phyloP scores from a whole-genome alignment of 805 yeast species.

The Kuraishia molischiana region DNA sequence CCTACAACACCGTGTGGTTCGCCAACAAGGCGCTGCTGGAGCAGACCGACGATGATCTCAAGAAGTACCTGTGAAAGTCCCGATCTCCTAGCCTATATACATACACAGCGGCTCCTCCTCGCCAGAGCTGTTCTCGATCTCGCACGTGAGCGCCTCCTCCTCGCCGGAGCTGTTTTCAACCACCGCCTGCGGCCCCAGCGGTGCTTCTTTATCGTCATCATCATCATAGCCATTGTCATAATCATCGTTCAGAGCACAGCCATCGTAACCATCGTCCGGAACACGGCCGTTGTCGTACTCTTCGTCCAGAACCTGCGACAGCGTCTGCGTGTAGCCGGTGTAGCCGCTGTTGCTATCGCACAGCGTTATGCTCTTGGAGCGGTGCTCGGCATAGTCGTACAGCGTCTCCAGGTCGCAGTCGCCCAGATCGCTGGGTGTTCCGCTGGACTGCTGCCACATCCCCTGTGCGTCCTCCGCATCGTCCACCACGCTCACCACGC shows the following conservation, averaged over 20 bases:
- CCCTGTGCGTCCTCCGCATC: too few species aligned
- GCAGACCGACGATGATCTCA: background rate
- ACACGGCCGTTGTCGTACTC: too few species aligned
- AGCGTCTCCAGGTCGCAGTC: background rate
- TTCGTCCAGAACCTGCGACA: background rate
- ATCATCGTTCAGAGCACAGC: background rate
- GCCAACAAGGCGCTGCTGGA: background rate
- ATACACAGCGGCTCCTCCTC: background rate
- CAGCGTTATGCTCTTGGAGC: background rate
- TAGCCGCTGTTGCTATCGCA: background rate
- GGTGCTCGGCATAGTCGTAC: background rate
- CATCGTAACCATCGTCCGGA: too few species aligned
- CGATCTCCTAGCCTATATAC: too few species aligned
- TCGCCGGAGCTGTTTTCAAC: background rate
- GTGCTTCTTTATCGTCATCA: background rate
- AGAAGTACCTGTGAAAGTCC: background rate
- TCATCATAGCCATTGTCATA: background rate
- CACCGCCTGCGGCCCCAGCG: background rate
- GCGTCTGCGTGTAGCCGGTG: background rate
- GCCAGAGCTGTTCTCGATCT: background rate
- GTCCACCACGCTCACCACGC: too few species aligned
- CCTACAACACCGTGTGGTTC: background rate
- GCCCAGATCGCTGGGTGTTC: background rate
- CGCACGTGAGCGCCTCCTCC: background rate
- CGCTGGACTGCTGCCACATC: too few species aligned